A percentile compares a stretch with the other conserved stretches of the same genome.
Conservation (phyloP, 805 yeast species). For the Blastobotrys chiropterorum region DNA sequence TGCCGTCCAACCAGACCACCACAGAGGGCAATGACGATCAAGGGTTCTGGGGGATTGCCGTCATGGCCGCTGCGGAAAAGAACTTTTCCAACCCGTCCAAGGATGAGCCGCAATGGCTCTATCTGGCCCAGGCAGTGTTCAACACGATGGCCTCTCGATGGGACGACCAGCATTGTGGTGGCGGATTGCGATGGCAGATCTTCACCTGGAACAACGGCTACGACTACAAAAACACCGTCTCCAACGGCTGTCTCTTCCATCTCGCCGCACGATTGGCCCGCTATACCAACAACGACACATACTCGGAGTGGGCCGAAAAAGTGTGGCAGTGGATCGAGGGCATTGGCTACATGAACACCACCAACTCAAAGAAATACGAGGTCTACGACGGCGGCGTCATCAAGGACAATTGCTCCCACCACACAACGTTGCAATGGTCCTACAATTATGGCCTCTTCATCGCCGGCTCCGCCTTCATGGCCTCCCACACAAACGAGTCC, state of each 20-base stretch:
- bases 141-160: constrained; percentile 87
- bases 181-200: constrained; percentile 96
- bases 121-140: constrained; percentile 81
- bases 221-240: constrained; percentile 83
- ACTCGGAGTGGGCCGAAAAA: constrained; percentile 65
- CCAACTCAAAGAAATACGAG: constrained; percentile 35
- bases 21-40: constrained; percentile 98
- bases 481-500: constrained; percentile 60
- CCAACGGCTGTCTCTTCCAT: constrained; percentile 88
- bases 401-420: constrained; percentile 53
- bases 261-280: constrained; percentile 82
- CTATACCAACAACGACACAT: constrained; percentile 68
- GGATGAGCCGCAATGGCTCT: constrained; percentile 68
- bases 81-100: constrained; percentile 67
- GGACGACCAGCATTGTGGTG: constrained; percentile 69
- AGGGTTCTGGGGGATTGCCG: constrained; percentile 94
- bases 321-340: constrained; percentile 77
- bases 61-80: constrained; percentile 85
- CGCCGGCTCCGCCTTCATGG: constrained; percentile 75
- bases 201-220: constrained; percentile 92
- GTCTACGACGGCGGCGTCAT: constrained; percentile 33
- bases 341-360: constrained; percentile 41
- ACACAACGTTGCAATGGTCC: constrained; percentile 68
- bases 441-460: constrained; percentile 79
- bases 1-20: constrained; percentile 81